Evolutionary conservation across 257 asterid species (phyloP).

Genomic region (Salvia miltiorrhiza): DNA sequence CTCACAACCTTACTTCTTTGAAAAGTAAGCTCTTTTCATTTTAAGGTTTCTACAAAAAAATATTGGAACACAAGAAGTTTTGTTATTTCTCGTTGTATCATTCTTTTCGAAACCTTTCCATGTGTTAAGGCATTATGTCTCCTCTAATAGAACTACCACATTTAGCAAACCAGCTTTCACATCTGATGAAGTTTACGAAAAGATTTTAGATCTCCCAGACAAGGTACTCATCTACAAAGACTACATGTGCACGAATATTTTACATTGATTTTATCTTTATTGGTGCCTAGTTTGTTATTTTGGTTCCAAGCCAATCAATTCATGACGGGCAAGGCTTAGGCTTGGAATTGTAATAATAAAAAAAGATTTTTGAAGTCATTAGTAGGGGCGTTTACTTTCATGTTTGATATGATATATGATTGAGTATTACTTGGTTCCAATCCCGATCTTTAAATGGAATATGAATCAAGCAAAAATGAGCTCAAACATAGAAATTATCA

Average conservation of each 20-base stretch:
- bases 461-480: too few species aligned
- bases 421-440: too few species aligned
- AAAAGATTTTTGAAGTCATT: too few species aligned
- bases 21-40: background rate
- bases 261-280: background rate
- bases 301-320: background rate
- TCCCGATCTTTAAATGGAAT: too few species aligned
- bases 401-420: too few species aligned
- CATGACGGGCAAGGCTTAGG: background rate
- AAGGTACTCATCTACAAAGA: conserved; percentile 44
- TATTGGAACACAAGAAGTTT: background rate
- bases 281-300: background rate
- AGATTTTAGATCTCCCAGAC: conserved; percentile 75
- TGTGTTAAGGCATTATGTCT: conserved; percentile 10
- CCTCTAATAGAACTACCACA: conserved; percentile 61
- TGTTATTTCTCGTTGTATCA: background rate
- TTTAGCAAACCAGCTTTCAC: conserved; percentile 67
- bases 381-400: too few species aligned
- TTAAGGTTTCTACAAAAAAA: background rate
- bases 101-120: background rate
- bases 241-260: background rate
- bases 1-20: background rate
- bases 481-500: too few species aligned
- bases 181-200: conserved; percentile 77
- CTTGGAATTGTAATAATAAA: background rate